phyloP scores from a whole-genome alignment of 305 asterid genomes.

The Solanum hybrid region DNA sequence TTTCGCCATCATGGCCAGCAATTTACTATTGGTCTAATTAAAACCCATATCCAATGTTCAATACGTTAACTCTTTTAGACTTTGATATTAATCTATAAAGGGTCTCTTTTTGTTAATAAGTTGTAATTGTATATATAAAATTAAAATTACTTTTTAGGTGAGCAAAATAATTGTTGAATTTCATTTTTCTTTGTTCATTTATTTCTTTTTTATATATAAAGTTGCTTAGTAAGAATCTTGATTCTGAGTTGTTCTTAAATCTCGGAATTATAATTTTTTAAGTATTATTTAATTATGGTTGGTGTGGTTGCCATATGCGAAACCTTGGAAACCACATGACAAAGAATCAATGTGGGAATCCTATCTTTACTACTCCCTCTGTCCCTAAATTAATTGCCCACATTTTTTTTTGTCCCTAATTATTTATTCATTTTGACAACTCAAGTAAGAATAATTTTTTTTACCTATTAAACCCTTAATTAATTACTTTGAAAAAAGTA shows the following conservation, averaged over 20 bases:
- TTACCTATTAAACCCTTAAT: too few relatives aligned
- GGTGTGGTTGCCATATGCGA: conserved; percentile 2
- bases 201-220: neutral
- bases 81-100: neutral
- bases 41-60: neutral
- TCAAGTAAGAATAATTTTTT: too few relatives aligned
- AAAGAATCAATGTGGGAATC: neutral
- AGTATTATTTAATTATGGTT: neutral
- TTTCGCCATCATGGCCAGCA: too few relatives aligned
- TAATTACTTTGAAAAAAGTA: too few relatives aligned
- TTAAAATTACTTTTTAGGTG: neutral
- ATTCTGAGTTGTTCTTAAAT: neutral
- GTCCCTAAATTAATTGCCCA: too few relatives aligned
- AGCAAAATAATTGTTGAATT: neutral
- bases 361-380: neutral
- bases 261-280: neutral
- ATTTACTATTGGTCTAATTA: too few relatives aligned
- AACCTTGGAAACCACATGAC: neutral
- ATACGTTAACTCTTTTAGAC: neutral
- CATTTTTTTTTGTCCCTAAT: too few relatives aligned
- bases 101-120: neutral
- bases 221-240: neutral
- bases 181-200: neutral
- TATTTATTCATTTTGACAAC: too few relatives aligned
- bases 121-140: neutral